Base-by-base conservation (phyloP, 345 rosid genomes). In the Salix purpurea region DNA sequence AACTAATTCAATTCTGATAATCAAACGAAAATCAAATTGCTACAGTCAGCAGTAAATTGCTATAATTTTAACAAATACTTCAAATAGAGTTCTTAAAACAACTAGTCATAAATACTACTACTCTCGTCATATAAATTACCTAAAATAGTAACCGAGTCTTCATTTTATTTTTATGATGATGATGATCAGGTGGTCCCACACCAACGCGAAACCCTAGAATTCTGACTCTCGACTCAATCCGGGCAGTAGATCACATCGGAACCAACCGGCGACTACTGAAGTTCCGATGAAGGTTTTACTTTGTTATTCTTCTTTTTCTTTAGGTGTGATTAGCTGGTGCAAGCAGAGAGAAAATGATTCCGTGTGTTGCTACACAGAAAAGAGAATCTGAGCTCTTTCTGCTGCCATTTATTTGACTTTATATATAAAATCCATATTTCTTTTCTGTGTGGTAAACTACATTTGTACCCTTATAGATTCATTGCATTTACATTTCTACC, bases 241-340 rank as follows among this genome's bases (percentile, higher is more conserved):
- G 69, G 68, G 78, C 75, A 61, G 74, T 60, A 72, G 86, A 87
- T 89, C 89, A 80, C 77, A 56, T 67, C 71, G 82, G 67, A 16
- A 34, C 58, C 71, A 15, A 30, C 48, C 36, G 65, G 65, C 56
- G 6, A 54, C 36, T 15, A 18, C 68, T 0, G 39, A 30, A 10
- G 11, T 58, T 56, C 23, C 61, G 37, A 32, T 32, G 21, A 32
- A 30, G 39, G 68, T 32, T 34, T 65, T 12, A 42, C 46, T 9
- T 42, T 0, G 46, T 42, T 34, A 0, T 34, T 34, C 7, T 34
- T 5, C 6, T 36, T 42, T 12, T 11, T 42, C 11, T 42, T 42
- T 42, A 36, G 37, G 37, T 36, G 37, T 36, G 37, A 36, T 23
- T 7, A 60, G 30, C 21, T 23, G 28, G 26, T 19, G 65, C 16